Evolutionary conservation across 2,329 filamentous ascomycete species (phyloP), one percentile per base, ranked within the genome.

Genomic region (Biscogniauxia sp.): DNA sequence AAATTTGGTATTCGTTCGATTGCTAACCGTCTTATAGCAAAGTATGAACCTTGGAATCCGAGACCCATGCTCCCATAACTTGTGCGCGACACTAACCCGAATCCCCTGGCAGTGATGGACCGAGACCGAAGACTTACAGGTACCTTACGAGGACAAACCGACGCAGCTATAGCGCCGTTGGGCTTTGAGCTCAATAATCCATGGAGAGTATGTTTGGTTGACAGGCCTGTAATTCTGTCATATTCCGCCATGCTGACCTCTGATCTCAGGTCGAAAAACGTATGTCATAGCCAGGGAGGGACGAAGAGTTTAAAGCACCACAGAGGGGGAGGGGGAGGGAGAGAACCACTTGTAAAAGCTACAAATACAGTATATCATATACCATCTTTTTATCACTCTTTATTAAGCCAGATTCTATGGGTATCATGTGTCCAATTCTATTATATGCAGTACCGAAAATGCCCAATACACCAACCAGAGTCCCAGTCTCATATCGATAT

Each of bases 121-220:
- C 84, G 86, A 69, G 86, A 88, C 68, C 79, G 81, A 63, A 80
- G 86, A 71, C 78, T 88, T 63, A 88, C 86, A 7, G 85, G 86
- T 53, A 78, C 75, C 53, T 68, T 86, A 63, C 79, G 85, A 73
- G 86, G 85, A 45, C 86, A 88, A 70, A 80, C 77, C 59, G 84
- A 86, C 70, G 78, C 76, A 25, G 74, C 84, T 51, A 72, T 77
- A 66, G 85, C 86, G 20, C 85, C 86, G 19, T 71, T 77, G 19
- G 86, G 85, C 45, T 88, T 85, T 73, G 86, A 88, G 69, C 69
- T 87, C 63, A 88, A 82, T 77, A 87, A 87, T 69, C 81, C 82
- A 32, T 88, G 86, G 86, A 86, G 79, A 77, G 86, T 87, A 80
- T 53, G 81, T 32, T 54, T n/a, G 53, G 23, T 19, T 20, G 54